Evolutionary conservation across 352 stramenopile species (phyloP).

Genomic region (Phytophthora palmivora): DNA sequence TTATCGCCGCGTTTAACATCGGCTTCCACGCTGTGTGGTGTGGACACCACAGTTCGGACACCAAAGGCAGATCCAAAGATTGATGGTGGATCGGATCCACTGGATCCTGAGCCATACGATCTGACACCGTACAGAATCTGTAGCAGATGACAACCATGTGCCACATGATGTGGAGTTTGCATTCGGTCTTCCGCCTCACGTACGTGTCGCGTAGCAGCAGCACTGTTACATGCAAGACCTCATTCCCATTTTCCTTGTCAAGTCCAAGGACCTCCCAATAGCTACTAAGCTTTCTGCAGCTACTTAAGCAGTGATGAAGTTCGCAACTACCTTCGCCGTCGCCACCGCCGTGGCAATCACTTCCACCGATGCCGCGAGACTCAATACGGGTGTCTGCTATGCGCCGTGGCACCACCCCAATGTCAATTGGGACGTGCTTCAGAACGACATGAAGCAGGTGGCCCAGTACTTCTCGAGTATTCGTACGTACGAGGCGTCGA

Average conservation of each 20-base stretch:
- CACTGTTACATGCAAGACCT: too few relatives aligned
- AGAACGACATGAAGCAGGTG: slow-evolving; percentile 46
- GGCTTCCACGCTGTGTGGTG: too few relatives aligned
- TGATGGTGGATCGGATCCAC: too few relatives aligned
- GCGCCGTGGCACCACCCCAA: slow-evolving; percentile 59
- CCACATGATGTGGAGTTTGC: slow-evolving; percentile 20
- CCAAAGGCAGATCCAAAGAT: slow-evolving; percentile 26
- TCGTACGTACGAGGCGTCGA: slow-evolving; percentile 67
- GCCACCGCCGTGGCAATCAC: slow-evolving; percentile 7
- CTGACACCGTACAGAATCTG: slow-evolving; percentile 29
- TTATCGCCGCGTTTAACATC: too few relatives aligned
- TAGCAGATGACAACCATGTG: slow-evolving; percentile 32
- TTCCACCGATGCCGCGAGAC: slow-evolving; percentile 11
- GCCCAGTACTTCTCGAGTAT: slow-evolving; percentile 58
- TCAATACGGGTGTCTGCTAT: slow-evolving; percentile 56
- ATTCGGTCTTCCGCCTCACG: slow-evolving; percentile 8
- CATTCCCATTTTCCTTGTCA: slow-evolving; percentile 27
- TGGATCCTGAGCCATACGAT: slow-evolving; percentile 26
- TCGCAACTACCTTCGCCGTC: slow-evolving; percentile 15
- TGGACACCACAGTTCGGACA: too few relatives aligned
- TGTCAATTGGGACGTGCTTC: slow-evolving; percentile 42
- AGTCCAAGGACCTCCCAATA: slow-evolving; percentile 20
- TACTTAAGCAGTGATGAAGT: slow-evolving; percentile 34
- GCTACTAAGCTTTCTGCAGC: slow-evolving; percentile 28
- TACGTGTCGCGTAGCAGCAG: slow-evolving; percentile 12